Percentiles rank a stretch among this genome's conserved stretches.
Conservation (phyloP, 2,329 filamentous ascomycete genomes). For the Coniochaeta sp. region DNA sequence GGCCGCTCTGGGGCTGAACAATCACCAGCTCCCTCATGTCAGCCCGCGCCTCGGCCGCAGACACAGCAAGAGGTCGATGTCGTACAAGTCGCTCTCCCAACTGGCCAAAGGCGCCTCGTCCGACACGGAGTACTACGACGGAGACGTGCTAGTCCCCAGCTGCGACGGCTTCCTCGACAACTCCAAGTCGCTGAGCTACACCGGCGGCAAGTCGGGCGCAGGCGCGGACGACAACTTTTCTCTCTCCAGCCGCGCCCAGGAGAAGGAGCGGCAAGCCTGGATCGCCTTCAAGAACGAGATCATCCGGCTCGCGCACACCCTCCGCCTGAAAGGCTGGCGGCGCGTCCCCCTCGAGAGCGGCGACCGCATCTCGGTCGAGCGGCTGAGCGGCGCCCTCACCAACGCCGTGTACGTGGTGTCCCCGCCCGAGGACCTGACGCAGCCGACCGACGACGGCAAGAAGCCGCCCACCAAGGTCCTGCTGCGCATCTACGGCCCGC, state of each 20-base stretch:
- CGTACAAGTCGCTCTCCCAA: constrained; percentile 28
- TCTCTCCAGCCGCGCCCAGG: constrained; percentile 34
- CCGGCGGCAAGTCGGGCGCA: constrained; percentile 40
- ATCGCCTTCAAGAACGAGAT: constrained; percentile 87
- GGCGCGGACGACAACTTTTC: constrained; percentile 29
- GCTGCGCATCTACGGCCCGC: constrained; percentile 86
- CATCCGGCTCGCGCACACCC: constrained; percentile 78
- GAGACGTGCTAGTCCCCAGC: constrained; percentile 73
- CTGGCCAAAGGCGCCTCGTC: constrained; percentile 53
- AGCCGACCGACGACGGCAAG: constrained; percentile 28
- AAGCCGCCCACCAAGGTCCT: constrained; percentile 62
- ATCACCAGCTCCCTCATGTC: constrained; percentile 6
- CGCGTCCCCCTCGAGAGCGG: constrained; percentile 67
- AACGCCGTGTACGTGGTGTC: constrained; percentile 95
- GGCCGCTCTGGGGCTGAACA: constrained; percentile 40
- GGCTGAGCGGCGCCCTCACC: constrained; percentile 84
- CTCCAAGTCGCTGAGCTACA: constrained; percentile 77
- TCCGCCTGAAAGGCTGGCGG: constrained; percentile 87
- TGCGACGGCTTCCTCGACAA: constrained; percentile 86
- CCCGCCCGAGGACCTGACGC: constrained; percentile 58
- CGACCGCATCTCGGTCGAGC: constrained; percentile 61
- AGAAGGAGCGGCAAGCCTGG: constrained; percentile 74
- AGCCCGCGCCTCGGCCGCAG: constrained; percentile 34
- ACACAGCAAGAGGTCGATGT: constrained; percentile 30
- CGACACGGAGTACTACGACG: constrained; percentile 78